Evolutionary conservation across 345 rosid genomes (phyloP).

Genomic region (Kernera saxatilis): DNA sequence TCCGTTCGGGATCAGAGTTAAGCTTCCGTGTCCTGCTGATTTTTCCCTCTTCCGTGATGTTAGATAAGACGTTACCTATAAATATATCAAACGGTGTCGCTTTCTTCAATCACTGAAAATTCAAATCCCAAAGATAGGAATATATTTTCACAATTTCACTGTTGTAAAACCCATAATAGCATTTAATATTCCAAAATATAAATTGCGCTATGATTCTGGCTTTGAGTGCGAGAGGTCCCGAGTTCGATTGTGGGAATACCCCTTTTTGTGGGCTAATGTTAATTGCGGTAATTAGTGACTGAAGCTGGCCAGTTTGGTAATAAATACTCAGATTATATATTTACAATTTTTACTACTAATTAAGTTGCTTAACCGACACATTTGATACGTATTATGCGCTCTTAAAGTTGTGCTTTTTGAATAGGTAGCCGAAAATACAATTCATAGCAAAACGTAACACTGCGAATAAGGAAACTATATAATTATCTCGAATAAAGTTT

Average conservation of each 20-base stretch:
- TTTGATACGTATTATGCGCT: neutral
- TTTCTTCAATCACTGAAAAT: neutral
- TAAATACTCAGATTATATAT: neutral
- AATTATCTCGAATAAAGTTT: slow-evolving; percentile 8
- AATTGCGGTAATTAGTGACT: neutral
- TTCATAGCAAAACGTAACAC: neutral
- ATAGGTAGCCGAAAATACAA: neutral
- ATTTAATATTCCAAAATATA: neutral
- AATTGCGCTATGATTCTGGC: slow-evolving; percentile 53
- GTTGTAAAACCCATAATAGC: neutral
- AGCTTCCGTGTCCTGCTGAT: neutral
- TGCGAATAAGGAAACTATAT: neutral
- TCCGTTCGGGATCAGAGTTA: neutral
- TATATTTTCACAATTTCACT: neutral
- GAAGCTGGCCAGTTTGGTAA: neutral
- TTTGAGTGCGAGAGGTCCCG: slow-evolving; percentile 86
- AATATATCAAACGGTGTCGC: neutral
- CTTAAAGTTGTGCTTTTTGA: neutral
- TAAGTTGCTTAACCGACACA: neutral
- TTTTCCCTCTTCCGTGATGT: neutral
- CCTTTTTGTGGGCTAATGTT: too few species aligned
- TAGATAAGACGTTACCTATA: neutral
- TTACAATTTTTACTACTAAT: neutral
- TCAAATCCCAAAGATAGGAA: neutral
- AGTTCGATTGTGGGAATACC: slow-evolving; percentile 40